Evolutionary conservation across 2,329 filamentous ascomycete genomes (phyloP).

Genomic region (Colletotrichum tropicale): DNA sequence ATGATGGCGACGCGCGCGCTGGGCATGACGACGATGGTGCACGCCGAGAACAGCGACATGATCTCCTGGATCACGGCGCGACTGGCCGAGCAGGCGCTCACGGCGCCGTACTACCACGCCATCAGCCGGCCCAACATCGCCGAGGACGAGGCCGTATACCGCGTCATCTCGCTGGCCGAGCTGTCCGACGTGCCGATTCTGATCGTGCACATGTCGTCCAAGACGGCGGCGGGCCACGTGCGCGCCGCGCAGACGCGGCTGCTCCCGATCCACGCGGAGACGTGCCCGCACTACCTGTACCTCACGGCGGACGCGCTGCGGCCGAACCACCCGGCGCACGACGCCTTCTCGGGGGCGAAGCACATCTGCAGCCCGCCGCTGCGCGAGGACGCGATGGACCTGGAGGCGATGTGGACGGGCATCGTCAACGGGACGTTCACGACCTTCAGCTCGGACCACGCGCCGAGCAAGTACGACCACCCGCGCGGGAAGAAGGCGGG

Average conservation of each 20-base stretch:
- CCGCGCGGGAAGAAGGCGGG: conserved; percentile 53
- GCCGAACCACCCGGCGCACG: conserved; percentile 34
- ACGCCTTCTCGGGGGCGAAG: conserved; percentile 59
- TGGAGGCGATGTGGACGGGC: conserved; percentile 55
- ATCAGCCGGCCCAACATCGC: conserved; percentile 52
- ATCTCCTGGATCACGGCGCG: conserved; percentile 59
- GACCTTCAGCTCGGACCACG: conserved; percentile 52
- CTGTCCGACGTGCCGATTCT: conserved; percentile 57
- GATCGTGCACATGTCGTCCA: conserved; percentile 57
- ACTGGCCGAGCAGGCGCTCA: conserved; percentile 50
- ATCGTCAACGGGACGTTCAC: conserved; percentile 57
- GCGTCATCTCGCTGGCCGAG: conserved; percentile 53
- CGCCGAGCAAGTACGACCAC: conserved; percentile 52
- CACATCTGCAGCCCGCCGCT: conserved; percentile 60
- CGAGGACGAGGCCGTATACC: conserved; percentile 57
- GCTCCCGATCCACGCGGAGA: conserved; percentile 57
- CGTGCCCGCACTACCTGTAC: conserved; percentile 61
- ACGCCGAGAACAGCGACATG: conserved; percentile 59
- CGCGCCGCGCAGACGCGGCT: conserved; percentile 44
- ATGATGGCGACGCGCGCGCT: conserved; percentile 45
- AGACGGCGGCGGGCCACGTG: conserved; percentile 49
- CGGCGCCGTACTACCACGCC: conserved; percentile 56
- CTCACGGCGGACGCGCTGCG: conserved; percentile 52
- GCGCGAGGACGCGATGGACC: conserved; percentile 45
- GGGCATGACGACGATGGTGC: conserved; percentile 50